Conservation (phyloP, 1,284 basidiomycete genomes). For the Ceratobasidium papillatum region DNA sequence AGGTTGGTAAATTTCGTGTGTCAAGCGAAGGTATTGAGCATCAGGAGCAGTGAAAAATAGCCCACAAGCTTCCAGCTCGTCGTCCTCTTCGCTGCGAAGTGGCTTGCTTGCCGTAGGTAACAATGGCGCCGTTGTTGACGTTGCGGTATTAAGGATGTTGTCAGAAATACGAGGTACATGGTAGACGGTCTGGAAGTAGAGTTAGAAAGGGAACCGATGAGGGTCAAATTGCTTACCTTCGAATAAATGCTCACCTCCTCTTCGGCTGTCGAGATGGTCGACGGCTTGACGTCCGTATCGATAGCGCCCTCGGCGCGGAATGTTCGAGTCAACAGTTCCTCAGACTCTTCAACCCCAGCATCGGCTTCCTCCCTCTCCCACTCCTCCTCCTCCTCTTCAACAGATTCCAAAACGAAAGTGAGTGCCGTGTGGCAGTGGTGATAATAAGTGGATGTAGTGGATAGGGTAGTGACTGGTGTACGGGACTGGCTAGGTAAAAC, state of each 20-base stretch:
- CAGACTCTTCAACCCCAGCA: neutral
- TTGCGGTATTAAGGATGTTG: neutral
- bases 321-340: neutral
- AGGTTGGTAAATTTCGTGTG: neutral
- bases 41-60: constrained; percentile 27
- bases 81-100: constrained; percentile 2
- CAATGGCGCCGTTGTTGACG: neutral
- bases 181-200: neutral
- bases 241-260: neutral
- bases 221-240: neutral
- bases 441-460: neutral
- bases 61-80: constrained; percentile 25
- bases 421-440: constrained; percentile 7
- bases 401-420: constrained; percentile 33
- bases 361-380: no score
- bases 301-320: neutral
- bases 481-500: neutral
- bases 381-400: constrained; percentile 34
- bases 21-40: constrained; percentile 1
- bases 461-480: neutral
- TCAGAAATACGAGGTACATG: neutral
- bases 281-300: neutral
- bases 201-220: neutral
- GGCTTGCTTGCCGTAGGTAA: neutral
- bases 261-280: neutral